Base-by-base conservation (phyloP, 306 rosid genomes). In the Lagenaria siceraria region DNA sequence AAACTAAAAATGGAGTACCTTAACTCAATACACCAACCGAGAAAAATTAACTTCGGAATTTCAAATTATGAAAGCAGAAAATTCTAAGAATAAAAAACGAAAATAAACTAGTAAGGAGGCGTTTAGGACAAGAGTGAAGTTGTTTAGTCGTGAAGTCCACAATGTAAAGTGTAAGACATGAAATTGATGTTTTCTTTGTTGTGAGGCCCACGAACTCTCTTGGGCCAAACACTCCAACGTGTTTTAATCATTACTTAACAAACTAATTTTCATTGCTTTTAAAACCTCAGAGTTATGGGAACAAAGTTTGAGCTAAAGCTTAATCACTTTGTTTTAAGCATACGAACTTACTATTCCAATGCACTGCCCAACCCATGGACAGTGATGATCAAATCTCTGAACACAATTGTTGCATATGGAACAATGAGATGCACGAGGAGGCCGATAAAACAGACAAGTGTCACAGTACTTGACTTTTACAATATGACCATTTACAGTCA, bases 321-420 rank as follows among this genome's bases (percentile, higher is more conserved):
- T 10, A 14, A 42, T 69, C 55, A 35, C 74, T 13, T 54, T 21
- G 63, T 65, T 56, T 24, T 21, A 27, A 33, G 33, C 18, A 51
- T 61, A 15, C 62, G 68, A 64, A 86, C 97, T 87, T 90, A 94
- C 98, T 22, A 85, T 74, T 90, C 98, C 98, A 71, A 95, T 89
- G 88, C 98, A 95, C 87, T 95, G 98, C 56, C 98, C 98, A 76
- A 95, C 97, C 98, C 98, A 95, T 51, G 97, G 97, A 76, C 98
- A 95, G 75, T 95, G 98, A 88, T 95, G 98, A 92, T 95, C 98
- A 78, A 95, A 95, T 87, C 88, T 89, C 92, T 89, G 88, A 76
- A 95, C 92, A 70, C 98, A 95, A 80, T 95, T 95, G 93, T 95
- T 92, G 92, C 98, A 95, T 80, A 95, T 85, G 78, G 98, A 95